Evolutionary conservation across 1,284 basidiomycete genomes (phyloP).

Genomic region (Naganishia sp.): DNA sequence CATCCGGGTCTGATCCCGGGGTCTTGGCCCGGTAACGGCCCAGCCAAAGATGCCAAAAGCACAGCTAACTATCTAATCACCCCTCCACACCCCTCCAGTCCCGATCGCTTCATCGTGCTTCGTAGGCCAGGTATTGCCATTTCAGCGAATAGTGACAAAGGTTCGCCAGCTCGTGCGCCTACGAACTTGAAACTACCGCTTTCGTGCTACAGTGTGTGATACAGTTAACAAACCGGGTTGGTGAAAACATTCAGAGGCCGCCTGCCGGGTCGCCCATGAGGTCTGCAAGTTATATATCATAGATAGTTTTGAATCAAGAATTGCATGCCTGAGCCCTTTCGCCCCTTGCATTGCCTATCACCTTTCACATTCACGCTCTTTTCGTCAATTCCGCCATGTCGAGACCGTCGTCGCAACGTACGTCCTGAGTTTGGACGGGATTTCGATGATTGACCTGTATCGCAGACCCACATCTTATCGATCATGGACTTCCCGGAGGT

Average conservation of each 20-base stretch:
- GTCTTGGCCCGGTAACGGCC: not conserved
- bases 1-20: not conserved
- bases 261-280: not conserved
- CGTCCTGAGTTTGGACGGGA: not conserved
- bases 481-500: conserved; percentile 32
- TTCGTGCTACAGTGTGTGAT: conserved; percentile 1
- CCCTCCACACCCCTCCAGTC: no score
- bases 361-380: not conserved
- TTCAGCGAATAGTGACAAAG: no score
- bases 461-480: conserved; percentile 29
- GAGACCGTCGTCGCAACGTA: not conserved
- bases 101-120: no score
- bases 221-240: not conserved
- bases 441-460: not conserved
- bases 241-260: not conserved
- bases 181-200: not conserved
- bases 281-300: not conserved
- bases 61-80: no score
- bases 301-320: not conserved
- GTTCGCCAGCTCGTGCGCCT: no score
- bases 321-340: not conserved
- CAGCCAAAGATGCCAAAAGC: no score
- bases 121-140: no score
- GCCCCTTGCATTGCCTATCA: not conserved
- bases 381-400: not conserved